Conservation (phyloP, 345 rosid genomes). For the Eutrema heterophyllum region DNA sequence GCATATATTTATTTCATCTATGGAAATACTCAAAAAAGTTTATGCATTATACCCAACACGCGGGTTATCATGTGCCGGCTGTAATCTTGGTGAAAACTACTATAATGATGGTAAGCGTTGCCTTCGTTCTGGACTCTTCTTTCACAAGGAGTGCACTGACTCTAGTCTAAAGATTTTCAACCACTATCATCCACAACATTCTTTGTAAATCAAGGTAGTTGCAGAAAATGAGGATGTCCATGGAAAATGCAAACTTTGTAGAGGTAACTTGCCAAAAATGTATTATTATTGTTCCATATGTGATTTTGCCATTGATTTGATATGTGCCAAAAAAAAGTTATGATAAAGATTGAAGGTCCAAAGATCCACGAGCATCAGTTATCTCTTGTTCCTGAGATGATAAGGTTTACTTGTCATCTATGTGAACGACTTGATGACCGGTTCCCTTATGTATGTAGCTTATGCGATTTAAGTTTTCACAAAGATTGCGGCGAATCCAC, state of each 20-base stretch:
- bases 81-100: background rate
- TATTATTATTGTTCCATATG: background rate
- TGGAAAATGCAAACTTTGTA: slow-evolving; percentile 1
- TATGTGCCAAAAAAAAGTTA: background rate
- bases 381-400: background rate
- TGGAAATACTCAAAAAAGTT: background rate
- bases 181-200: slow-evolving; percentile 3
- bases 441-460: slow-evolving; percentile 5
- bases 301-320: background rate
- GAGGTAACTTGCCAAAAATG: background rate
- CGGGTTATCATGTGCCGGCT: background rate
- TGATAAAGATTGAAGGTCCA: background rate
- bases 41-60: background rate
- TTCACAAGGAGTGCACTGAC: background rate
- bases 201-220: background rate
- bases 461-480: slow-evolving; percentile 15
- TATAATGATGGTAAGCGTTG: background rate
- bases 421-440: slow-evolving; percentile 2
- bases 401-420: background rate
- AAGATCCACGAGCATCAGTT: background rate
- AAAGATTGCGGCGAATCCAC: slow-evolving; percentile 2
- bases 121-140: background rate
- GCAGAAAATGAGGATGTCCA: background rate
- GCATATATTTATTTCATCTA: background rate
- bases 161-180: background rate